Evolutionary conservation across 2,329 filamentous ascomycete species (phyloP), one percentile per base, ranked within the genome.

Genomic region (Fusarium sp.): DNA sequence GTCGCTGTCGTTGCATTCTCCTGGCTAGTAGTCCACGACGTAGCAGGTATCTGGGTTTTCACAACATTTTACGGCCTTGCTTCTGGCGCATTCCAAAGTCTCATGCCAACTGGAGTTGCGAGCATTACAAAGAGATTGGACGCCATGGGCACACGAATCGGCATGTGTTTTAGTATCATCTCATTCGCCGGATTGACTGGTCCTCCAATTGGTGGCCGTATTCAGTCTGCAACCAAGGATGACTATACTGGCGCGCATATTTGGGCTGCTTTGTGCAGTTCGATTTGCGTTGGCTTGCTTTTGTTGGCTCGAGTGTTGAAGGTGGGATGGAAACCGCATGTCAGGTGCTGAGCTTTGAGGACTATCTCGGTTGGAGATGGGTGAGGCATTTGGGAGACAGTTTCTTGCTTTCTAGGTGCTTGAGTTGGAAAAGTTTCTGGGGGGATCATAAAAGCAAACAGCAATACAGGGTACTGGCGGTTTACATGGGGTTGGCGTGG

Each of bases 121-220:
- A 80, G 79, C 44, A 80, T 82, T 9, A 82, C 81, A 0, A 76
- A 75, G 13, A 70, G 76, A 6, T 76, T 82, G 6, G 77, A 81
- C 25, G 81, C 73, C 2, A 75, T 81, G 1, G 81, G 81, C 0
- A 81, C 80, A 1, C 72, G 81, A 23, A 71, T 82, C 13, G 81
- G 81, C 8, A 82, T 82, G 80, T 79, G 77, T 1, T 82, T 82
- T 10, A 77, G 72, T 44, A 75, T 82, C 6, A 72, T 76, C 6
- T 81, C 79, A 0, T 73, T 82, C 46, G 79, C 79, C 1, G 76
- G 79, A 0, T 57, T 82, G 13, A 81, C 80, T 0, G 81, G 81
- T 0, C 79, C 80, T 4, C 81, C 81, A 0, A 75, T 82, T 18
- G 81, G 81, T 0, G 81, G 81, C 0, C 13, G 68, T 2, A 33